These are phyloP conservation scores for Colletotrichum musae DNA, from an alignment of 2,329 filamentous ascomycete species.

Conservation along the genomic window DNA sequence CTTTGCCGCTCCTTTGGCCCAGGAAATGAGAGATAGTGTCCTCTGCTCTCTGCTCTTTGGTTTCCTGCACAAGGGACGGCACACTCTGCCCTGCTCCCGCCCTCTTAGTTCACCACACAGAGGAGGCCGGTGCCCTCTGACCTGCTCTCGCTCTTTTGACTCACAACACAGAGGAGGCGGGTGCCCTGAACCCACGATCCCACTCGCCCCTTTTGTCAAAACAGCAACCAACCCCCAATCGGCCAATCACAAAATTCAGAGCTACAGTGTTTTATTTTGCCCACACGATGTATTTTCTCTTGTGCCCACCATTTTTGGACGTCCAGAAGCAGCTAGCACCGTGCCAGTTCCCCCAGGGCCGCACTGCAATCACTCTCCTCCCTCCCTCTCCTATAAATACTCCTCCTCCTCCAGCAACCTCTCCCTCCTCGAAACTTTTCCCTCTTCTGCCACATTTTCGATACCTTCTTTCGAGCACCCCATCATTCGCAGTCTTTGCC, in stretches of 20 bases:
- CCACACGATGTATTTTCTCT: not conserved
- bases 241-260: constrained; percentile 26
- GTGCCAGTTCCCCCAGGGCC: not conserved
- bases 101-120: not conserved
- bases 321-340: not conserved
- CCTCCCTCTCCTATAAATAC: constrained; percentile 11
- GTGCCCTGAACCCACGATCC: constrained; percentile 4
- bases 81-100: too few species aligned
- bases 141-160: not conserved
- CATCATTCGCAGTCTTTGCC: not conserved
- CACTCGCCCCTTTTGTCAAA: not conserved
- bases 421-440: constrained; percentile 4
- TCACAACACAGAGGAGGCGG: not conserved
- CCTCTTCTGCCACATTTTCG: not conserved
- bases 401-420: not conserved
- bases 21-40: not conserved
- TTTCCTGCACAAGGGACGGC: too few species aligned
- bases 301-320: not conserved
- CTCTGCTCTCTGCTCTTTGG: too few species aligned
- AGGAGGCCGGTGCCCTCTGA: not conserved
- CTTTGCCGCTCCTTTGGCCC: too few species aligned
- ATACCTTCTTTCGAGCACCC: not conserved
- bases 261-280: not conserved
- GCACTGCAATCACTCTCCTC: not conserved
- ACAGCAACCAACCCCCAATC: constrained; percentile 1